Conservation (phyloP, 2,329 filamentous ascomycete genomes). For the Aureobasidium sp. region DNA sequence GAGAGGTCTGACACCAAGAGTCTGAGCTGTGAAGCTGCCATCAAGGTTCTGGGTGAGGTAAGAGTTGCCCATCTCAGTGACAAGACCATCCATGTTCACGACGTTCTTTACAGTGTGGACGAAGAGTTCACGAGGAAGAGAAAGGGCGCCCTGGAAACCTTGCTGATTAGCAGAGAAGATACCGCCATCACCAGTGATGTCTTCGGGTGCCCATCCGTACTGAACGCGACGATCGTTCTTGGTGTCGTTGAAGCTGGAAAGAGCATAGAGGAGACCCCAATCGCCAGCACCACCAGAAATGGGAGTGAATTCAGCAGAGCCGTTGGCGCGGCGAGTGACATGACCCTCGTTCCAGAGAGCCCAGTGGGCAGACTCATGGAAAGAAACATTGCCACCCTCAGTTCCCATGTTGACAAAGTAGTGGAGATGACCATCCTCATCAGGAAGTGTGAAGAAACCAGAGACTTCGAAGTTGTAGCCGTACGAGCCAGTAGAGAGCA, state of each 20-base stretch:
- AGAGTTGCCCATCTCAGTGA: conserved; percentile 28
- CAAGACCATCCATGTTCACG: conserved; percentile 26
- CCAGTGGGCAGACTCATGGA: conserved; percentile 33
- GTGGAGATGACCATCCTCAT: conserved; percentile 35
- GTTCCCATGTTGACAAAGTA: conserved; percentile 37
- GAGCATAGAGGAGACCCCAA: conserved; percentile 37
- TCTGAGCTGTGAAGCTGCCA: conserved; percentile 33
- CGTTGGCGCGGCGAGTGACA: conserved; percentile 34
- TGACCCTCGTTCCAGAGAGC: conserved; percentile 39
- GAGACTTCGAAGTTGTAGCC: conserved; percentile 42
- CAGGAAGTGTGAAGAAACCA: conserved; percentile 37
- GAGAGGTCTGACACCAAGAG: conserved; percentile 36
- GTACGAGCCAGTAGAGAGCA: conserved; percentile 37
- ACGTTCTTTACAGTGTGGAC: conserved; percentile 35
- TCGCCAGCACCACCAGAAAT: conserved; percentile 36
- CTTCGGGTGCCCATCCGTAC: conserved; percentile 40
- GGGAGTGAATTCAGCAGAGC: conserved; percentile 36
- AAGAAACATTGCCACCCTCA: conserved; percentile 37
- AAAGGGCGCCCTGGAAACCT: conserved; percentile 37
- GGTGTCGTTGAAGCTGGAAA: conserved; percentile 40
- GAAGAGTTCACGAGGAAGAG: conserved; percentile 38
- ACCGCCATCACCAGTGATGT: conserved; percentile 28
- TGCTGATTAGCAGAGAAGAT: conserved; percentile 33
- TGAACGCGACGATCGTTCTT: conserved; percentile 41
- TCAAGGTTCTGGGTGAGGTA: conserved; percentile 23